These are phyloP conservation scores for Aureobasidium sp. DNA, from an alignment of 2,329 filamentous ascomycete genomes.

Conservation along the genomic window DNA sequence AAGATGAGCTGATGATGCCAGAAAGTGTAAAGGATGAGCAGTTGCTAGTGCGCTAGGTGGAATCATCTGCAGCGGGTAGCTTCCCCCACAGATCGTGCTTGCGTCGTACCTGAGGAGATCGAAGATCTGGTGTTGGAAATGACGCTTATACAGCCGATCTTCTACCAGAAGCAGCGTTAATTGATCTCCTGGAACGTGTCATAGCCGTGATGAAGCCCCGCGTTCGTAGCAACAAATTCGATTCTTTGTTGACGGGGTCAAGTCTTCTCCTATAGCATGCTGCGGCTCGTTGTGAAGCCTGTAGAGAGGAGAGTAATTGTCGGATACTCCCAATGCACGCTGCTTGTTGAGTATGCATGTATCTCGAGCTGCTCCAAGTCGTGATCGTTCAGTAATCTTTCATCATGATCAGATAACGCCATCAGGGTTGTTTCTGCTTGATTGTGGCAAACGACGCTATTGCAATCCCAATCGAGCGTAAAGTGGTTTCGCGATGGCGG, in stretches of 20 bases:
- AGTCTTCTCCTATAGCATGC: background rate
- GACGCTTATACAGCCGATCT: constrained; percentile 13
- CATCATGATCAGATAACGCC: background rate
- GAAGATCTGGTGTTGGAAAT: background rate
- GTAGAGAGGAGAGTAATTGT: accelerated
- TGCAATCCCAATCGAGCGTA: background rate
- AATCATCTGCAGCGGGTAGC: background rate
- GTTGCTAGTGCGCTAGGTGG: background rate
- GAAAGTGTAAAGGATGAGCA: background rate
- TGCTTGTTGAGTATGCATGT: background rate
- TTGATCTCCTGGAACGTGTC: background rate
- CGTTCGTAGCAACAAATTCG: background rate
- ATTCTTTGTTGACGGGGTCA: background rate
- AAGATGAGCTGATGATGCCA: constrained; percentile 8
- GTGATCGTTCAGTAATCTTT: background rate
- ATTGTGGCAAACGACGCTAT: background rate
- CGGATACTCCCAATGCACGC: background rate
- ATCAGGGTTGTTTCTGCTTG: background rate
- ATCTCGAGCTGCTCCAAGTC: background rate
- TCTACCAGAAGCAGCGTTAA: background rate
- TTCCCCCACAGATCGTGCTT: constrained; percentile 6
- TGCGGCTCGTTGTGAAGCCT: background rate
- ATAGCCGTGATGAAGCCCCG: background rate
- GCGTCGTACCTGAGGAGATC: constrained; percentile 2
- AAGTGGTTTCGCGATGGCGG: background rate